These are phyloP conservation scores for Arthrocladium fulminans DNA, from an alignment of 2,329 filamentous ascomycete genomes.

Conservation along the genomic window DNA sequence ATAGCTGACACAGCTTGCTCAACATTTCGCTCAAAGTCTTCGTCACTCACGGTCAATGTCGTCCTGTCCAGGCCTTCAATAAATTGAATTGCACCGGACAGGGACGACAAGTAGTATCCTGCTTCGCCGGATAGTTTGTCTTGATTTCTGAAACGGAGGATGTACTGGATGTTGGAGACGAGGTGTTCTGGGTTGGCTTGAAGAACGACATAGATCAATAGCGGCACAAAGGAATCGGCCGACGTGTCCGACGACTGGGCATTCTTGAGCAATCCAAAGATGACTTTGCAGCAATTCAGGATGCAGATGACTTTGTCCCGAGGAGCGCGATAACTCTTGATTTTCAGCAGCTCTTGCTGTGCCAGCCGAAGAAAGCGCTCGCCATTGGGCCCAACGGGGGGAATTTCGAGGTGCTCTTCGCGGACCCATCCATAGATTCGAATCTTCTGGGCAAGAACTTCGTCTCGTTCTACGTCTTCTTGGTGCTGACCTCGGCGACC, in stretches of 20 bases:
- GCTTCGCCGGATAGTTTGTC: slow-evolving; percentile 97
- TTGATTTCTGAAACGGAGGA: slow-evolving; percentile 90
- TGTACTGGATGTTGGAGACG: slow-evolving; percentile 97
- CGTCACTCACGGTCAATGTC: slow-evolving; percentile 82
- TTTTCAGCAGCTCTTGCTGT: slow-evolving; percentile 90
- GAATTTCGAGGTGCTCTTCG: slow-evolving; percentile 89
- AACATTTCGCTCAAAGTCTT: slow-evolving; percentile 94
- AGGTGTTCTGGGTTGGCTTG: slow-evolving; percentile 91
- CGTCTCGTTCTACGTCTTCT: slow-evolving; percentile 93
- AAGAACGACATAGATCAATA: slow-evolving; percentile 91
- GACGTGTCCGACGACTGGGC: slow-evolving; percentile 80
- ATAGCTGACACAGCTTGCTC: slow-evolving; percentile 93
- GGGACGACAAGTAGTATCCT: slow-evolving; percentile 91
- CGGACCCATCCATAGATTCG: slow-evolving; percentile 92
- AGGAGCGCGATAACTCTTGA: slow-evolving; percentile 93
- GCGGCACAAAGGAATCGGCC: slow-evolving; percentile 88
- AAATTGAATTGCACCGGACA: slow-evolving; percentile 82
- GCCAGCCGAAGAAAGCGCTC: slow-evolving; percentile 80
- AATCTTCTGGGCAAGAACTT: slow-evolving; percentile 93
- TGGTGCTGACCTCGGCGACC: slow-evolving; percentile 93
- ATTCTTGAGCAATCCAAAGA: slow-evolving; percentile 89
- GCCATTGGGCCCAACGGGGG: slow-evolving; percentile 73
- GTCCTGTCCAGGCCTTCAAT: slow-evolving; percentile 94
- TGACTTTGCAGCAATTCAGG: slow-evolving; percentile 97
- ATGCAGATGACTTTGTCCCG: slow-evolving; percentile 98